Base-by-base conservation (phyloP, 495 filamentous ascomycete genomes). In the Diplogelasinospora grovesii region DNA sequence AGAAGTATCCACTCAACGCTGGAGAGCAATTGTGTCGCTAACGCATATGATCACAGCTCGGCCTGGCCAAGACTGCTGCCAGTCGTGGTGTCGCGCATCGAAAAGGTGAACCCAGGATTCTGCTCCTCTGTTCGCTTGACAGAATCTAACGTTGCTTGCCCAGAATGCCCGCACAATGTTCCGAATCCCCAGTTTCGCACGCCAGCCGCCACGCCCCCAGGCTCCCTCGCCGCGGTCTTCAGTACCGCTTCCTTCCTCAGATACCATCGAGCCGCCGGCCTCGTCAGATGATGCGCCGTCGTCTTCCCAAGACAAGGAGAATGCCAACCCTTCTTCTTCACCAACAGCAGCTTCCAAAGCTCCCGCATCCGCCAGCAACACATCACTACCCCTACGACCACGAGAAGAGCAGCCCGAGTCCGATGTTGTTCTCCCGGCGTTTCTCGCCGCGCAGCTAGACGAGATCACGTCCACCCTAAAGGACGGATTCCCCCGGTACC, bases 391-490 rank as follows among this genome's bases (percentile, higher is more conserved):
- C 6, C 36, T 35, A 24, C 21, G 14, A 26, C 23, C 15, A 6
- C 36, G 36, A 21, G n/a, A 33, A 32, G 23, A 14, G 27, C 49
- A 9, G 25, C 22, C 51, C 11, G 40, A 56, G 8, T 39, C 51
- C 9, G 52, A 57, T 3, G 59, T 63, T 25, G 39, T 65, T 4
- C 69, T 94, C 10, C 85, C 86, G 8, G 68, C 73, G 3, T 77
- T 78, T 31, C 71, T 87, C 27, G 61, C 73, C 27, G 64, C 72
- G 19, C 75, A 86, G 30, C 68, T 92, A 39, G 52, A 63, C 31
- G 79, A 78, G 20, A 85, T 92, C 34, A 78, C 73, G 18, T 71
- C 67, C 3, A 81, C 77, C n/a, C 69, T 98, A 28, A 69, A 64
- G 25, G 66, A 66, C 3, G 74, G 75, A 45, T 98, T 98, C 63